phyloP scores from a whole-genome alignment of 2,329 filamentous ascomycete species.

The Bipolaris bicolor region DNA sequence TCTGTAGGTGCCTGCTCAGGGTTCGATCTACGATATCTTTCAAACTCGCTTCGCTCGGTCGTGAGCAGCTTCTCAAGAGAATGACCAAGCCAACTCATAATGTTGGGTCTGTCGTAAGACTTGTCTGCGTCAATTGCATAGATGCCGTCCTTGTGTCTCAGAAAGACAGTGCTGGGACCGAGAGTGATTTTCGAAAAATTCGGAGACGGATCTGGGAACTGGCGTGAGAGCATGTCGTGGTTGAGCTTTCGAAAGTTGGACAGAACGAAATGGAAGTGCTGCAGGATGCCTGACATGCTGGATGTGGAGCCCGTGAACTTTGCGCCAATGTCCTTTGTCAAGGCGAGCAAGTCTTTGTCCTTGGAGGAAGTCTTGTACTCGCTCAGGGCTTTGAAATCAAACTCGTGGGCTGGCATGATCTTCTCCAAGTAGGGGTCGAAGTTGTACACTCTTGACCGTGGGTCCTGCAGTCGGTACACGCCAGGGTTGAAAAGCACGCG shows the following conservation, averaged over 20 bases:
- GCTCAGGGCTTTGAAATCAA: slow-evolving; percentile 86
- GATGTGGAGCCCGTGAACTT: slow-evolving; percentile 96
- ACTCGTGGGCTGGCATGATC: slow-evolving; percentile 92
- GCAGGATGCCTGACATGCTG: slow-evolving; percentile 86
- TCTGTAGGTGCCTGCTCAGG: slow-evolving; percentile 71
- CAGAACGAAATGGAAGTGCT: slow-evolving; percentile 91
- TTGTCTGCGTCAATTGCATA: slow-evolving; percentile 98
- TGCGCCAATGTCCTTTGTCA: slow-evolving; percentile 70
- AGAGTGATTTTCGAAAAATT: slow-evolving; percentile 75
- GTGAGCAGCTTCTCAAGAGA: slow-evolving; percentile 97
- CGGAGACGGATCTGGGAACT: slow-evolving; percentile 65
- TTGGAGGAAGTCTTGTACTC: slow-evolving; percentile 91
- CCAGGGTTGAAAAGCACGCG: slow-evolving; percentile 90
- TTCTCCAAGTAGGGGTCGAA: slow-evolving; percentile 93
- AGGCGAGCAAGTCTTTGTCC: slow-evolving; percentile 71
- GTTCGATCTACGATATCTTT: slow-evolving; percentile 70
- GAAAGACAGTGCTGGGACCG: slow-evolving; percentile 76
- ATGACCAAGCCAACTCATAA: slow-evolving; percentile 90
- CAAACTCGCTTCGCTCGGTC: slow-evolving; percentile 78
- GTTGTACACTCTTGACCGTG: slow-evolving; percentile 86
- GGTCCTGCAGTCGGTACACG: slow-evolving; percentile 89
- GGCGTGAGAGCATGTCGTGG: slow-evolving; percentile 67
- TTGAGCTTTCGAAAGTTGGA: slow-evolving; percentile 82
- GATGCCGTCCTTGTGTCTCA: slow-evolving; percentile 79
- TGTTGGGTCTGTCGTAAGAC: slow-evolving; percentile 80